Evolutionary conservation across 306 rosid genomes (phyloP), one percentile per base, ranked within the genome.

Genomic region (Notholithocarpus densiflorus): DNA sequence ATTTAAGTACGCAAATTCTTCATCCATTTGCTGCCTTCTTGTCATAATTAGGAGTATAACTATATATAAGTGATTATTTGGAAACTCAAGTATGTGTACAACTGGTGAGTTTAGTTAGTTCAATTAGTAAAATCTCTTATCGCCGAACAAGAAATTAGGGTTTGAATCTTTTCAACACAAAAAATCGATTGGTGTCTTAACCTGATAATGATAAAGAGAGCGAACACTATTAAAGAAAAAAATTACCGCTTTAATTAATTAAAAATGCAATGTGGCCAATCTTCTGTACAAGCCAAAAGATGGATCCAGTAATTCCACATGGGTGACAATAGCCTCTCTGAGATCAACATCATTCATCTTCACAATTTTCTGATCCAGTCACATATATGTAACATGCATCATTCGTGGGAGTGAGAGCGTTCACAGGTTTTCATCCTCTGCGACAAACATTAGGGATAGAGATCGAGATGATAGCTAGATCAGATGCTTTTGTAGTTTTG

Each of bases 121-220:
- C 2, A 32, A 32, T 32, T 32, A 0, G 0, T 32, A 32, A 32
- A 32, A 1, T 32, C 0, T 32, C 6, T 32, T 32, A 1, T 32
- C 6, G 1, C 5, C 1, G 6, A 32, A 32, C 1, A 32, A 32
- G 0, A 32, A 32, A 32, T 32, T 32, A 34, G 0, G 10, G 0
- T 1, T 37, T 0, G 0, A 37, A 7, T 0, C 0, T 37, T 37
- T 6, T 37, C 2, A 37, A 6, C 0, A 7, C 2, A 0, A 37
- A 7, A 37, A 37, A 6, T 37, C 0, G 0, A 37, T 37, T 7
- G 0, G 0, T 37, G 0, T 37, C 2, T 37, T 37, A 37, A 7
- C 0, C 0, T 37, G 0, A 37, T 0, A 7, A 7, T 1, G 0
- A 7, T 37, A 37, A 37, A 7, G 0, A 1, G 0, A 37, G 10